Conservation (phyloP, 352 stramenopile genomes). For the Phytophthora multivora region DNA sequence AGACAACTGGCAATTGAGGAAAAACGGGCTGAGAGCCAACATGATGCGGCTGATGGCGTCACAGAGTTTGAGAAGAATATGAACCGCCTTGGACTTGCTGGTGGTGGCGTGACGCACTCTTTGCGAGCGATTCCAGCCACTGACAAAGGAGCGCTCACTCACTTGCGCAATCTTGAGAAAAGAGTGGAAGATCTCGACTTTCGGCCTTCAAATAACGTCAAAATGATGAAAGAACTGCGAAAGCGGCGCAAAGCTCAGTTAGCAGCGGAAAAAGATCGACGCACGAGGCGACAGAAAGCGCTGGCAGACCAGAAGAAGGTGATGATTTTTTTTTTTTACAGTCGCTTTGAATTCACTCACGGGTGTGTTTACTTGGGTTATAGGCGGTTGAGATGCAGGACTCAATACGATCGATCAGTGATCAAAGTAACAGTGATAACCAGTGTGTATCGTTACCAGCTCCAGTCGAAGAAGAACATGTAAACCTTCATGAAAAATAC, state of each 20-base stretch:
- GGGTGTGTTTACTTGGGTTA: too few relatives aligned
- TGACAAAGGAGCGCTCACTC: slow-evolving; percentile 45
- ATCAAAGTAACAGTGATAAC: not conserved
- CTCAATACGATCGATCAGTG: too few relatives aligned
- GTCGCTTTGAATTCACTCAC: not conserved
- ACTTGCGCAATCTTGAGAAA: slow-evolving; percentile 51
- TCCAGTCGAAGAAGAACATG: not conserved
- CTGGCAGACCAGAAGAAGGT: slow-evolving; percentile 48
- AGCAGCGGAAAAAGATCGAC: slow-evolving; percentile 68
- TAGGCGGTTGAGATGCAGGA: slow-evolving; percentile 8
- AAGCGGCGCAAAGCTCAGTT: slow-evolving; percentile 69
- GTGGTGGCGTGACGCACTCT: slow-evolving; percentile 10
- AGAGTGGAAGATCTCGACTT: slow-evolving; percentile 64
- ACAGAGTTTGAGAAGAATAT: slow-evolving; percentile 71
- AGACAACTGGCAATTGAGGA: slow-evolving; percentile 35
- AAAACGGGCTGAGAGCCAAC: slow-evolving; percentile 34
- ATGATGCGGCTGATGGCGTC: slow-evolving; percentile 52
- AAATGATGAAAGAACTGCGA: slow-evolving; percentile 87
- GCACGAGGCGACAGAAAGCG: slow-evolving; percentile 53
- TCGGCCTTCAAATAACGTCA: slow-evolving; percentile 73
- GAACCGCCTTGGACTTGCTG: slow-evolving; percentile 53
- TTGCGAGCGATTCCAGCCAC: slow-evolving; percentile 46
- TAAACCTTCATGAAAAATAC: slow-evolving; percentile 43
- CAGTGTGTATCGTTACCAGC: not conserved
- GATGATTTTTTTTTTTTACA: not conserved